Base-by-base conservation (phyloP, 345 rosid genomes). In the Citrus reticulata region DNA sequence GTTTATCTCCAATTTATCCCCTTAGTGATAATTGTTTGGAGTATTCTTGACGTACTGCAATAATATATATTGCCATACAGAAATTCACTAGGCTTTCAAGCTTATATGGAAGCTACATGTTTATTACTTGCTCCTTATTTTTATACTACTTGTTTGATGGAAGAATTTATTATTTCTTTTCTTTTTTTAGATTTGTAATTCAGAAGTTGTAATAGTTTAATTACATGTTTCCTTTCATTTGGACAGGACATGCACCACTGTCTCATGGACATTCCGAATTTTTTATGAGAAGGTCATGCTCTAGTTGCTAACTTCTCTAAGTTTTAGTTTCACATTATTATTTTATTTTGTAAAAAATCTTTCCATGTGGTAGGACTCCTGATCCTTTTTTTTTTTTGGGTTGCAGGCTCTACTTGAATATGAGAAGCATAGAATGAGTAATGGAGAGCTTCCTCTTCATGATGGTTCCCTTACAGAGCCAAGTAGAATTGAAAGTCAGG, bases 211-310 rank as follows among this genome's bases (percentile, higher is more conserved):
- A 51, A 16, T 32, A 60, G 17, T 57, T 75, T 65, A 46, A 68
- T 37, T 32, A 20, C 25, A 39, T 73, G 9, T 66, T 30, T 34
- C 58, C 59, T 60, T 75, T 74, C 66, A 51, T 70, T 20, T 59
- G 62, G 49, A 32, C 86, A 91, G 95, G 88, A 91, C 95, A 27
- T 91, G 95, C 73, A 91, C 95, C 75, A 89, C 93, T 51, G 93
- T 91, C 42, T 91, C 93, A 17, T 91, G 93, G 93, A 90, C 95
- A 61, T 91, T 91, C 77, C 88, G 95, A 58, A 87, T 83, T 67
- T 90, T 91, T 79, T 88, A 90, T 76, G 93, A 91, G 84, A 91
- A 90, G 93, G 95, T 90, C 80, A 60, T 65, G 42, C 71, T 66
- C 59, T 79, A 64, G 25, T 66, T 75, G 68, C 46, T 60, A 64